A percentile compares a stretch with the other conserved stretches of the same genome.
phyloP scores from a whole-genome alignment of 495 filamentous ascomycete genomes.

The Tuber borchii region DNA sequence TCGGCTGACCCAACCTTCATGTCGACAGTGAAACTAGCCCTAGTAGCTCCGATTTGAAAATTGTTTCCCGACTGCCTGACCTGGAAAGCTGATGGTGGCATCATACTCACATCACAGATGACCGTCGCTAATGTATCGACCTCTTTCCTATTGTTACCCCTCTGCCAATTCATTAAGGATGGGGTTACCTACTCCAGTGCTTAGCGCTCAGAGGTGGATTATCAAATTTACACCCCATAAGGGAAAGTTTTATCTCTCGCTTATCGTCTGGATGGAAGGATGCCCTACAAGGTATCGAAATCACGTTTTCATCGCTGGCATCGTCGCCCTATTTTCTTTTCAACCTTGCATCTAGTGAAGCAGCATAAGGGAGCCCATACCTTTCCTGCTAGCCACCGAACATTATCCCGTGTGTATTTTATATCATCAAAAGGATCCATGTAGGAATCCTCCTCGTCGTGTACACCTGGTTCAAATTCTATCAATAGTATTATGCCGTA shows the following conservation, averaged over 20 bases:
- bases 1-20: conserved; percentile 9
- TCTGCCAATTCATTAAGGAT: neutral
- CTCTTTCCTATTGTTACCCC: neutral
- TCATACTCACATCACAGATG: conserved; percentile 5
- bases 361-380: conserved; percentile 1
- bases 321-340: conserved; percentile 20
- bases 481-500: conserved; percentile 37
- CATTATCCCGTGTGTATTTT: conserved; percentile 1
- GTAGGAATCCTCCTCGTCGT: conserved; percentile 19
- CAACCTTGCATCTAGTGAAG: neutral
- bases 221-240: conserved; percentile 8
- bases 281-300: conserved; percentile 11
- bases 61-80: neutral
- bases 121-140: conserved; percentile 9
- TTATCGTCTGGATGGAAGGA: neutral
- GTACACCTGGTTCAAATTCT: conserved; percentile 12
- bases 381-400: conserved; percentile 31
- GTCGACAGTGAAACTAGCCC: conserved; percentile 7
- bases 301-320: conserved; percentile 4
- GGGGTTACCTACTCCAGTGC: conserved; percentile 6
- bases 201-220: conserved; percentile 13
- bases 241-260: neutral
- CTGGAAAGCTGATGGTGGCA: conserved; percentile 14
- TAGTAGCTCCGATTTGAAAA: neutral
- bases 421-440: conserved; percentile 3